phyloP scores from a whole-genome alignment of 2,329 filamentous ascomycete genomes.

The Phialophora verrucosa region DNA sequence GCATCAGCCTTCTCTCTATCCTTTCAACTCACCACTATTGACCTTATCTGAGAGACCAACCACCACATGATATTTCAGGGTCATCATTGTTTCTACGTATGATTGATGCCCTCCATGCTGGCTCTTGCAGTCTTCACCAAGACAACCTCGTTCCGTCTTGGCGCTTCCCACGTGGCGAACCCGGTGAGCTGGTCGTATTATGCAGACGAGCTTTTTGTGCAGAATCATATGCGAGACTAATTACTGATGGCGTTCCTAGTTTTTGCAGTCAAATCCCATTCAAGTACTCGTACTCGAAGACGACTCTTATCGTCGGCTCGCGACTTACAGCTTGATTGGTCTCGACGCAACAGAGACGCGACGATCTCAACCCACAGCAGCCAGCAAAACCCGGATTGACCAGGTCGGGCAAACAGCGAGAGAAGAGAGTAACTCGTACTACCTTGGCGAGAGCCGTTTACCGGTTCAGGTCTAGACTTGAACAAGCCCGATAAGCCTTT shows the following conservation, averaged over 20 bases:
- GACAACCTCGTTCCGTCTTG: neutral
- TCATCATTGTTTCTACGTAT: neutral
- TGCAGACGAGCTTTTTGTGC: neutral
- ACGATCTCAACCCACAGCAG: neutral
- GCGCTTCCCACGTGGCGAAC: slow-evolving; percentile 12
- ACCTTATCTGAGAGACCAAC: too few relatives aligned
- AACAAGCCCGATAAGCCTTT: slow-evolving; percentile 15
- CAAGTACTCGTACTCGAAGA: neutral
- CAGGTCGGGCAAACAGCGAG: neutral
- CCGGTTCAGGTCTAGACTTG: neutral
- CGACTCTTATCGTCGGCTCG: neutral
- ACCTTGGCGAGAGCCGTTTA: neutral
- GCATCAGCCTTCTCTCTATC: neutral
- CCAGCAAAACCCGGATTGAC: neutral
- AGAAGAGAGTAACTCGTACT: too few relatives aligned
- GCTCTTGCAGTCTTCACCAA: neutral
- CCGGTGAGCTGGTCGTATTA: slow-evolving; percentile 2
- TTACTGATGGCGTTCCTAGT: neutral
- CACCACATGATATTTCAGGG: neutral
- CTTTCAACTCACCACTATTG: neutral
- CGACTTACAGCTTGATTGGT: neutral
- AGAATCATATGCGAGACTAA: neutral
- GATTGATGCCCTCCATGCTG: neutral
- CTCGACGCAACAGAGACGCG: neutral
- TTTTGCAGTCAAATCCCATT: neutral